Percentiles rank a stretch among this genome's conserved stretches.
These are phyloP conservation scores for Leishmania tropica DNA, from an alignment of 208 protist genomes.

Conservation along the genomic window DNA sequence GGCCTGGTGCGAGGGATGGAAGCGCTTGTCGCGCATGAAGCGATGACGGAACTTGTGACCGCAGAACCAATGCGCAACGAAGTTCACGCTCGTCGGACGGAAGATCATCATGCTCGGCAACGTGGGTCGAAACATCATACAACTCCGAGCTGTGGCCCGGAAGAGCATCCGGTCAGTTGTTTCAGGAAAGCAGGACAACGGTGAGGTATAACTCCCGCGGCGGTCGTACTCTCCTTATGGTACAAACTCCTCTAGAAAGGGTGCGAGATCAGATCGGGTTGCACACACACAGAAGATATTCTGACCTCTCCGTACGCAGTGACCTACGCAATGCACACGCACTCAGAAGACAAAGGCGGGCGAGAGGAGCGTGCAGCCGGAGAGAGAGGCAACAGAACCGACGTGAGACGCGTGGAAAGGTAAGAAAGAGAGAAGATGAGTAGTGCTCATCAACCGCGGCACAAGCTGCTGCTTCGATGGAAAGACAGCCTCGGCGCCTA, in stretches of 20 bases:
- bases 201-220: not conserved
- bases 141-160: constrained; percentile 15
- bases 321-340: not conserved
- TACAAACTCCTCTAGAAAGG: not conserved
- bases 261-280: not conserved
- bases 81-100: constrained; percentile 45
- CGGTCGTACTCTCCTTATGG: not conserved
- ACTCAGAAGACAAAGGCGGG: too few species aligned
- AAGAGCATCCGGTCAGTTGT: constrained; percentile 19
- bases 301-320: not conserved
- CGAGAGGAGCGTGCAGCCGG: not conserved
- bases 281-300: not conserved
- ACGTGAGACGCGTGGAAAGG: too few species aligned
- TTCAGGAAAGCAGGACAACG: not conserved
- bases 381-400: not conserved
- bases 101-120: constrained; percentile 42
- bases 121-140: constrained; percentile 40
- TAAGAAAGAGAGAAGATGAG: not conserved
- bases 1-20: constrained; percentile 80
- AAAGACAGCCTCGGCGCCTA: not conserved
- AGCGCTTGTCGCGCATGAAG: constrained; percentile 91
- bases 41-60: constrained; percentile 87
- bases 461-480: not conserved
- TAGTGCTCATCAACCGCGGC: not conserved
- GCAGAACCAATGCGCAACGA: constrained; percentile 88